Evolutionary conservation across 768 basidiomycete species (phyloP).

Genomic region (Royoungia palumana): DNA sequence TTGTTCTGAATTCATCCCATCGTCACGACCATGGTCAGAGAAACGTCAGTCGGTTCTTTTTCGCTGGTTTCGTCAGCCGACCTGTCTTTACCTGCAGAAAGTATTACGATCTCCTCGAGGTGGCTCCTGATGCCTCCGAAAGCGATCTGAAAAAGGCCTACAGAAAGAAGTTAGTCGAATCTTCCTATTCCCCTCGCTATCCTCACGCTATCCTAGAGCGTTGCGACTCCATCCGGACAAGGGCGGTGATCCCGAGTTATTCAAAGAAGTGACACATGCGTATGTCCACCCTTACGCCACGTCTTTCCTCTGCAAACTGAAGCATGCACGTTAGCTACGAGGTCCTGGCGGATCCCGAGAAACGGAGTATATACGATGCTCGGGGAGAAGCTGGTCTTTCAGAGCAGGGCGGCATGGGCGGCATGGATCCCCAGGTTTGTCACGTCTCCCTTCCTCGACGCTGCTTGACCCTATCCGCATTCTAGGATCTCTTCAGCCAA

Average conservation of each 20-base stretch:
- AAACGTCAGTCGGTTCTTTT: constrained; percentile 44
- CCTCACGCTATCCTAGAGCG: constrained; percentile 48
- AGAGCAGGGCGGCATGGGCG: constrained; percentile 86
- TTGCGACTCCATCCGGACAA: constrained; percentile 88
- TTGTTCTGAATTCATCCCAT: constrained; percentile 2
- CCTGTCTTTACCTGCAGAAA: constrained; percentile 46
- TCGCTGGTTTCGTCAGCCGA: background rate
- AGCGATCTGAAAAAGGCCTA: constrained; percentile 92
- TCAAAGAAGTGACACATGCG: constrained; percentile 98
- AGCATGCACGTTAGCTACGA: constrained; percentile 64
- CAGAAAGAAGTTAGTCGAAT: constrained; percentile 71
- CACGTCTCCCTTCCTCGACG: background rate
- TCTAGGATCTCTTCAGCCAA: constrained; percentile 92
- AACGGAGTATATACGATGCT: constrained; percentile 79
- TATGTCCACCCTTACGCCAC: constrained; percentile 40
- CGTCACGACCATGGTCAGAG: constrained; percentile 55
- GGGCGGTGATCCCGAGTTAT: constrained; percentile 92
- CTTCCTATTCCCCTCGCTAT: background rate
- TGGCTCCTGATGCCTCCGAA: constrained; percentile 73
- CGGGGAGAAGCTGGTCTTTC: constrained; percentile 89
- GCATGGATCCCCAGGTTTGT: constrained; percentile 92
- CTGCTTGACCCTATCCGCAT: background rate
- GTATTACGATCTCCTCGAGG: constrained; percentile 92
- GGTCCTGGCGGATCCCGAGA: constrained; percentile 85
- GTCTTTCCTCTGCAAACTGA: background rate